These are phyloP conservation scores for Mariannaea sp. DNA, from an alignment of 2,329 filamentous ascomycete species.

Conservation along the genomic window DNA sequence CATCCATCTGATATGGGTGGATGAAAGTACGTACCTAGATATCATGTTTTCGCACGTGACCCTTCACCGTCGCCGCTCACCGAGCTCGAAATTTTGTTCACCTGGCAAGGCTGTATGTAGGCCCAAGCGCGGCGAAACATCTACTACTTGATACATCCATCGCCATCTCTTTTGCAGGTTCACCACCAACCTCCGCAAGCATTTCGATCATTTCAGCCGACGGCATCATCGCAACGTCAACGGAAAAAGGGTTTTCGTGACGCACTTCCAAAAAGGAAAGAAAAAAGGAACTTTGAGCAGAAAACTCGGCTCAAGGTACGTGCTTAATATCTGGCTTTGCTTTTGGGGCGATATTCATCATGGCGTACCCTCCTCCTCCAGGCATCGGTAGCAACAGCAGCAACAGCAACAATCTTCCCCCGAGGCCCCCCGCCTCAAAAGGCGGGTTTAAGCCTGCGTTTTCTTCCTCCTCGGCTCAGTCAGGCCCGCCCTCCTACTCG, in stretches of 20 bases:
- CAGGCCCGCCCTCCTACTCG: constrained; percentile 47
- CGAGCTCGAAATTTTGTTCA: constrained; percentile 11
- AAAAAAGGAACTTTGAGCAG: constrained; percentile 42
- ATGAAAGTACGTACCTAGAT: no score
- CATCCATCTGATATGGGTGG: no score
- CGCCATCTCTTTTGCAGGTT: constrained; percentile 9
- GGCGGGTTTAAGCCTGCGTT: constrained; percentile 57
- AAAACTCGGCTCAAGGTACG: constrained; percentile 58
- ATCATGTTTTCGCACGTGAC: constrained; percentile 9
- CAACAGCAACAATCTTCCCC: constrained; percentile 68
- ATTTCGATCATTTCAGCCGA: background rate
- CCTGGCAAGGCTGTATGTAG: constrained; percentile 30
- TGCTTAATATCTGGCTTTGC: constrained; percentile 33
- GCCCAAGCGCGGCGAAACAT: constrained; percentile 15
- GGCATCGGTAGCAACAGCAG: constrained; percentile 61
- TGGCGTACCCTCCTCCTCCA: constrained; percentile 88
- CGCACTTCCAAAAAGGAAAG: no score
- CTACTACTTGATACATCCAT: constrained; percentile 12
- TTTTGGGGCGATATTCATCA: constrained; percentile 62
- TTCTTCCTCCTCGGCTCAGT: constrained; percentile 42
- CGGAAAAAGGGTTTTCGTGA: background rate
- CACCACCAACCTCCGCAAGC: constrained; percentile 9
- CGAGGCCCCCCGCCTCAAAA: constrained; percentile 71
- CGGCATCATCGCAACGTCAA: constrained; percentile 8
- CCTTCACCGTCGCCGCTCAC: constrained; percentile 8